phyloP scores from a whole-genome alignment of 2,329 filamentous ascomycete genomes.

The Claviceps africana region DNA sequence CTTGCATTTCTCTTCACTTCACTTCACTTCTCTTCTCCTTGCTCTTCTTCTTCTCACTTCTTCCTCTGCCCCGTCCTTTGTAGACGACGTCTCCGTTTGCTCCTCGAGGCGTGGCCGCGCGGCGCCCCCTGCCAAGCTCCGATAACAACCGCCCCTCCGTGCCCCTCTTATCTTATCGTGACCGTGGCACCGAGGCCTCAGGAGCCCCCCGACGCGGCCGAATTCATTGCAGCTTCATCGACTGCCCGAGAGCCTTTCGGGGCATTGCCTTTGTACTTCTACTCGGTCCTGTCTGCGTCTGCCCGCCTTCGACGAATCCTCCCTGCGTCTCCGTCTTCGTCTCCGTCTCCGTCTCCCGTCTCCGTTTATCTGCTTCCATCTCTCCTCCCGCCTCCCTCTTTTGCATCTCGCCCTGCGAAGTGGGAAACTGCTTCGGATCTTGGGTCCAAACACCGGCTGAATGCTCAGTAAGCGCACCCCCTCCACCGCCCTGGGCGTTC shows the following conservation, averaged over 20 bases:
- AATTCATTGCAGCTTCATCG: background rate
- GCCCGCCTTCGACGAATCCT: too few relatives aligned
- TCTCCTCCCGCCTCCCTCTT: slow-evolving; percentile 2
- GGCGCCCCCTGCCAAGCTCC: background rate
- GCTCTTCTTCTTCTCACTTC: background rate
- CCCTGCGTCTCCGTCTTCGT: too few relatives aligned
- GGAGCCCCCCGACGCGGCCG: slow-evolving; percentile 1
- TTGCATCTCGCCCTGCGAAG: slow-evolving; percentile 11
- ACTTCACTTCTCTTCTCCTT: background rate
- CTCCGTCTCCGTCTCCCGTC: background rate
- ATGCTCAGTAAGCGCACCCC: slow-evolving; percentile 20
- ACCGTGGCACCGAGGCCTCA: background rate
- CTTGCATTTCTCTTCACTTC: background rate
- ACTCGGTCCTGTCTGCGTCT: too few relatives aligned
- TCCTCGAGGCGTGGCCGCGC: slow-evolving; percentile 1
- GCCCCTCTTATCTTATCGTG: slow-evolving; percentile 5
- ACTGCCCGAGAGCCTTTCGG: background rate
- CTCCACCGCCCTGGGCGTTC: background rate
- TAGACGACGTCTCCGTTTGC: background rate
- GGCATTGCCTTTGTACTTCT: background rate
- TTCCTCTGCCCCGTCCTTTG: background rate
- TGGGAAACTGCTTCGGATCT: slow-evolving; percentile 19
- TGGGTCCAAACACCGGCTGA: slow-evolving; percentile 18
- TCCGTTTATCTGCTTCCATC: background rate
- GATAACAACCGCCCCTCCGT: slow-evolving; percentile 6